Evolutionary conservation across 2,329 filamentous ascomycete species (phyloP).

Genomic region (Colletotrichum euphorbiae): DNA sequence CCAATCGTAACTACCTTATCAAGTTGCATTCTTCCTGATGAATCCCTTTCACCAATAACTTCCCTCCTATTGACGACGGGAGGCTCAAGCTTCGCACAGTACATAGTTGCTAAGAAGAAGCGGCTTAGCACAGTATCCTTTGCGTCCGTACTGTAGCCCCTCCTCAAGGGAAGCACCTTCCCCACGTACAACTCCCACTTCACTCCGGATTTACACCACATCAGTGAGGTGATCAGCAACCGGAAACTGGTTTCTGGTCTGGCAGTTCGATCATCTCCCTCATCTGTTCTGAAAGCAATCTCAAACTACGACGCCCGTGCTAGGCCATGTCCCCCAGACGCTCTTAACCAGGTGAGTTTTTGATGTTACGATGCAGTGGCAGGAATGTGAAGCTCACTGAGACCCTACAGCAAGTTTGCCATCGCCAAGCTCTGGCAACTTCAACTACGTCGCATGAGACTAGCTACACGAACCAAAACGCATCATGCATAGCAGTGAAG

Average conservation of each 20-base stretch:
- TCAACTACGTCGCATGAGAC: constrained; percentile 16
- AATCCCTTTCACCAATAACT: too few species aligned
- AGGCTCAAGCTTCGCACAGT: constrained; percentile 15
- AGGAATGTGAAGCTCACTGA: constrained; percentile 25
- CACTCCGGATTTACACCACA: constrained; percentile 28
- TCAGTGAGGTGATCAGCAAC: constrained; percentile 14
- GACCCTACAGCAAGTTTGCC: constrained; percentile 20
- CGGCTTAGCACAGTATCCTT: neutral
- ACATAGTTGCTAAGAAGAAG: neutral
- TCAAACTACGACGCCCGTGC: neutral
- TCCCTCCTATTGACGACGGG: too few species aligned
- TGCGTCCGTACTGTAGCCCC: constrained; percentile 24
- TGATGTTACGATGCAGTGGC: constrained; percentile 2
- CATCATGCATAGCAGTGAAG: constrained; percentile 29
- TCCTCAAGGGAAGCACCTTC: constrained; percentile 28
- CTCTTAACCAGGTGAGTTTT: constrained; percentile 21
- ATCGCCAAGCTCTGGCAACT: constrained; percentile 20
- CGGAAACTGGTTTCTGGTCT: neutral
- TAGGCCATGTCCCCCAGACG: constrained; percentile 14
- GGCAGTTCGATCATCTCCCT: neutral
- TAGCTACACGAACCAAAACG: neutral
- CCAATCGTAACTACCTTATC: too few species aligned
- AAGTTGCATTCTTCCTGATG: too few species aligned
- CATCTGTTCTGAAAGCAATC: neutral
- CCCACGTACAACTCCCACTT: constrained; percentile 31